Evolutionary conservation across 257 asterid genomes (phyloP), one percentile per base, ranked within the genome.

Genomic region (Solanum paucissectum): DNA sequence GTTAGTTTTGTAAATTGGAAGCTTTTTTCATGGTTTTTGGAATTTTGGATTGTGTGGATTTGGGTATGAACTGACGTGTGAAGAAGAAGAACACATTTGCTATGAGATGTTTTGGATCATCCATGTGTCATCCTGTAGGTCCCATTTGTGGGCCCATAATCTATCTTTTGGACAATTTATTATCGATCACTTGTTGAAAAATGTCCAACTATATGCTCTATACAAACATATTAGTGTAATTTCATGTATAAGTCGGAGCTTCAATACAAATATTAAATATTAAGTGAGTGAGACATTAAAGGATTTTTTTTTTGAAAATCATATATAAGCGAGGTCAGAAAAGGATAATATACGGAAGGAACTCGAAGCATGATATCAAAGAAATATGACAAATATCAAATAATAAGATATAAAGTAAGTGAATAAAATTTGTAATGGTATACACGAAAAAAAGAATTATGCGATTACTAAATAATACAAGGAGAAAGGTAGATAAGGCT

Each of bases 31-130:
- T 76, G n/a, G 27, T 12, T 75, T 69, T 34, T 16, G 85, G 9
- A 20, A 3, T 4, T 71, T 33, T 33, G 42, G 40, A 0, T 55
- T 49, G 71, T 36, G 12, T 87, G 91, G 90, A 85, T 87, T 87
- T 79, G 87, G 87, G 64, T 89, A 82, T 32, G 71, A 79, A 85
- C 29, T 82, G 85, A 82, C 85, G 88, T 84, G 90, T 86, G 88
- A 66, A 88, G 88, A 87, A 87, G 87, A 1, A 84, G 40, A 81
- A 38, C 77, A 55, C 88, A 83, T 23, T 60, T 42, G 86, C 23
- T 20, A 1, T 87, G 38, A 79, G 77, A 86, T 27, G 62, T 83
- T 84, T 68, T 71, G 86, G 85, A 82, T 87, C 73, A 40, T 77
- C 83, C 90, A 85, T 77, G 83, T 90, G 91, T 85, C 89, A 60